Evolutionary conservation across 108 stramenopile genomes (phyloP).

Genomic region (Pseudonitzschia pungens): DNA sequence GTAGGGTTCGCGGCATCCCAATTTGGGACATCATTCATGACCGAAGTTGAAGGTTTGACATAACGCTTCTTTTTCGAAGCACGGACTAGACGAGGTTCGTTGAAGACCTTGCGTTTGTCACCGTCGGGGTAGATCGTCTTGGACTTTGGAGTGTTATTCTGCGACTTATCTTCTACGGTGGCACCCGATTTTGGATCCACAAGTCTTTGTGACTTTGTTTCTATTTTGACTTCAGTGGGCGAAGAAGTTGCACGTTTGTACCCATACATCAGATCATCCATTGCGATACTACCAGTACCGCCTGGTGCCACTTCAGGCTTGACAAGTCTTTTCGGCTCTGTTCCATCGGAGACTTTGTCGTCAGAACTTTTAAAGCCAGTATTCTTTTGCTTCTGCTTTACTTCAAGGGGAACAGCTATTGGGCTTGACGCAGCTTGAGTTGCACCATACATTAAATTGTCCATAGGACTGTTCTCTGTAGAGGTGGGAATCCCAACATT

Average conservation of each 20-base stretch:
- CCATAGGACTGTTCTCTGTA: not conserved
- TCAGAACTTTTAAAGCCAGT: not conserved
- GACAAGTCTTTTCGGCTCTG: not conserved
- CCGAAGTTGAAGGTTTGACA: slow-evolving; percentile 10
- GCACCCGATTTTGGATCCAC: not conserved
- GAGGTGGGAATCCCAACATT: not conserved
- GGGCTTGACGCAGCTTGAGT: not conserved
- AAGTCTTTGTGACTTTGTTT: not conserved
- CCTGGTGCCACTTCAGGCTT: too few relatives aligned
- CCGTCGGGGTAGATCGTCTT: slow-evolving; percentile 4
- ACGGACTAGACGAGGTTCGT: slow-evolving; percentile 10
- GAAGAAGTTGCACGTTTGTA: not conserved
- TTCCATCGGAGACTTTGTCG: not conserved
- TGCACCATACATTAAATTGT: slow-evolving; percentile 1
- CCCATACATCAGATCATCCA: slow-evolving; percentile 13
- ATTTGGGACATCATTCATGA: not conserved
- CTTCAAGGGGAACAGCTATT: slow-evolving; percentile 1
- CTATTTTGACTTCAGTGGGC: not conserved
- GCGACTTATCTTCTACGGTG: not conserved
- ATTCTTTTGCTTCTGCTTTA: not conserved
- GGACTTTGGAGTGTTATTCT: not conserved
- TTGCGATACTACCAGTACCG: not conserved
- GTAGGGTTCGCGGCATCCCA: slow-evolving; percentile 5
- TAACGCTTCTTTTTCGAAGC: slow-evolving; percentile 7
- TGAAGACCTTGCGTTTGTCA: not conserved